A percentile compares a stretch with the other conserved stretches of the same genome.
phyloP scores from a whole-genome alignment of 208 protist genomes.

The Plasmodiophora brassicae region DNA sequence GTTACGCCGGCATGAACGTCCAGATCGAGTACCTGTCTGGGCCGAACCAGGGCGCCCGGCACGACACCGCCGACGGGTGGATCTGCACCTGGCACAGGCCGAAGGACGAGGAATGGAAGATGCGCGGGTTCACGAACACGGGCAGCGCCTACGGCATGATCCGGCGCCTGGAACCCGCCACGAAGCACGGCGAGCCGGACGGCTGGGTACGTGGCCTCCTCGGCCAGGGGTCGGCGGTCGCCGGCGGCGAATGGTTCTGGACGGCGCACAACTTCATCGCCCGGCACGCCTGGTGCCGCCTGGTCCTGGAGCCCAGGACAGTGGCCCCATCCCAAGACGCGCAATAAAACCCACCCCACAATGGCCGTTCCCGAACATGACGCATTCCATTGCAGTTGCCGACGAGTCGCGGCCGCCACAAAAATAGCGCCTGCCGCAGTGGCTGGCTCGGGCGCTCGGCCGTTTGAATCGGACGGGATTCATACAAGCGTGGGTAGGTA shows the following conservation, averaged over 20 bases:
- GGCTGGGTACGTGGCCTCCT: too few species aligned
- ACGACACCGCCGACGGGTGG: not conserved
- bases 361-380: too few species aligned
- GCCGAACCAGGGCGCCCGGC: not conserved
- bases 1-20: not conserved
- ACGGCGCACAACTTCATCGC: not conserved
- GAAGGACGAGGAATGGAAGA: not conserved
- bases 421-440: too few species aligned
- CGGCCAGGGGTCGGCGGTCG: not conserved
- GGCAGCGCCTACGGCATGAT: not conserved
- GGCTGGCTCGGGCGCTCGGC: too few species aligned
- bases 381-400: too few species aligned
- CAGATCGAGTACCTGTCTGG: slow-evolving; percentile 6
- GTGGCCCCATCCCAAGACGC: too few species aligned
- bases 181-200: not conserved
- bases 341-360: too few species aligned
- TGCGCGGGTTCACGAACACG: not conserved
- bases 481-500: too few species aligned
- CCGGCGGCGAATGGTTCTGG: not conserved
- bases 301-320: not conserved
- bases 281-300: not conserved
- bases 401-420: too few species aligned
- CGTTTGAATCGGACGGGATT: too few species aligned
- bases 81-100: slow-evolving; percentile 11
- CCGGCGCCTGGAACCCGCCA: not conserved